Conservation (phyloP, 768 basidiomycete genomes). For the Russula sp. region DNA sequence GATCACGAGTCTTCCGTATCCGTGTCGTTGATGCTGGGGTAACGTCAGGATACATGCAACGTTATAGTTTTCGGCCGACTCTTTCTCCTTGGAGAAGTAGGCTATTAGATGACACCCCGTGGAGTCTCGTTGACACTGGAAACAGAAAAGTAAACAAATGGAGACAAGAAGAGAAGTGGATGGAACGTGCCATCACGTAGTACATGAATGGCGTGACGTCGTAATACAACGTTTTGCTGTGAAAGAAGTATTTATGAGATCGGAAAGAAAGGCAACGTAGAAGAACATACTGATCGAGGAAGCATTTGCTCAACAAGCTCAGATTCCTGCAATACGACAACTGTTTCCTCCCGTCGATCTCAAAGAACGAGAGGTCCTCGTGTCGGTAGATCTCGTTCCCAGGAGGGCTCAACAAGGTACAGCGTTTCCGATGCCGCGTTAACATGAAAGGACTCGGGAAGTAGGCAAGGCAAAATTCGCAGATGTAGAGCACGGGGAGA, state of each 20-base stretch:
- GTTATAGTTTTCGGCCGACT: conserved; percentile 96
- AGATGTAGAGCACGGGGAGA: conserved; percentile 91
- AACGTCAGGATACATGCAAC: conserved; percentile 98
- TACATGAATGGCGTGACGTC: conserved; percentile 99
- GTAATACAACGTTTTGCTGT: conserved; percentile 96
- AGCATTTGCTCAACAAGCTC: conserved; percentile 94
- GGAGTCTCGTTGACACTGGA: conserved; percentile 78
- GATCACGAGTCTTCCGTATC: conserved; percentile 93
- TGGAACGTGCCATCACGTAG: conserved; percentile 84
- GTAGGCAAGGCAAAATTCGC: conserved; percentile 96
- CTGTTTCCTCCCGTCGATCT: conserved; percentile 96
- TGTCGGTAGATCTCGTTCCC: conserved; percentile 99
- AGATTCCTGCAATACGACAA: conserved; percentile 96
- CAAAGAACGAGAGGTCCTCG: conserved; percentile 96
- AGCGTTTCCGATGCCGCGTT: conserved; percentile 85
- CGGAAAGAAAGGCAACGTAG: conserved; percentile 8
- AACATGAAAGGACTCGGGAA: conserved; percentile 91
- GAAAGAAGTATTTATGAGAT: conserved; percentile 8
- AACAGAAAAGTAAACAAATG: conserved; percentile 21
- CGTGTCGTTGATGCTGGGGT: conserved; percentile 95
- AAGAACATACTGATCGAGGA: conserved; percentile 87
- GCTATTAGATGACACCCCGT: conserved; percentile 92
- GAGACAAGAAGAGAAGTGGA: not conserved
- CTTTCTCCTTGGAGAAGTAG: conserved; percentile 99
- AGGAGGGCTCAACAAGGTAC: conserved; percentile 89